A percentile compares a stretch with the other conserved stretches of the same genome.
phyloP scores from a whole-genome alignment of 257 asterid species.

The Euphrasia confusa region DNA sequence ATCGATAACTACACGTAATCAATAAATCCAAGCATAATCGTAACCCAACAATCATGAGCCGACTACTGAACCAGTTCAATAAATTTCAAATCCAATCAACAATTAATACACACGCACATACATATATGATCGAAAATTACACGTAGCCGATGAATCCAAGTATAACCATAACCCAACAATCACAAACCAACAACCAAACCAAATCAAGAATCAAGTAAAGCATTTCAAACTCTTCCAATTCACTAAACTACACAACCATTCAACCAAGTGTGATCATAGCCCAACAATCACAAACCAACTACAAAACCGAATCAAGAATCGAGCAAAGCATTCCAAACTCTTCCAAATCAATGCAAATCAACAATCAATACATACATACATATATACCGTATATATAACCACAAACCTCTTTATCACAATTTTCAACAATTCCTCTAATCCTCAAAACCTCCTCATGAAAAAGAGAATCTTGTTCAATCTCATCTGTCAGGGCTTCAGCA shows the following conservation, averaged over 20 bases:
- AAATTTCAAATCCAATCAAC: no score
- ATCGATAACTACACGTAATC: background rate
- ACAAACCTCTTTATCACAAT: constrained; percentile 57
- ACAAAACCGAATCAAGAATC: constrained; percentile 4
- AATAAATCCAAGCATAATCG: background rate
- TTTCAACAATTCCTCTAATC: constrained; percentile 67
- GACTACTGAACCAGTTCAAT: background rate
- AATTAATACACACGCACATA: no score
- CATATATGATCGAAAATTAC: background rate
- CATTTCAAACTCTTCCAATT: background rate
- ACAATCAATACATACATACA: background rate
- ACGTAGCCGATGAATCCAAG: background rate
- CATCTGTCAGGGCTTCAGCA: constrained; percentile 88
- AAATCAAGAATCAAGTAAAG: constrained; percentile 9
- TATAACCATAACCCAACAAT: background rate
- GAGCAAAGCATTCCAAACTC: background rate
- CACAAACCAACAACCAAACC: background rate
- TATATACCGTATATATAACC: background rate
- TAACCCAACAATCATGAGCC: background rate
- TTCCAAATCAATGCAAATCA: constrained; percentile 2
- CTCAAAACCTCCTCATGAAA: constrained; percentile 61
- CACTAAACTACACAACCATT: no score
- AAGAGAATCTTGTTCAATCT: constrained; percentile 65
- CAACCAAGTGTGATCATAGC: background rate
- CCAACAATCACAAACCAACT: background rate